Percentiles rank a stretch among this genome's conserved stretches.
These are phyloP conservation scores for Saccharomycopsis sp. DNA, from an alignment of 805 yeast genomes.

Conservation along the genomic window DNA sequence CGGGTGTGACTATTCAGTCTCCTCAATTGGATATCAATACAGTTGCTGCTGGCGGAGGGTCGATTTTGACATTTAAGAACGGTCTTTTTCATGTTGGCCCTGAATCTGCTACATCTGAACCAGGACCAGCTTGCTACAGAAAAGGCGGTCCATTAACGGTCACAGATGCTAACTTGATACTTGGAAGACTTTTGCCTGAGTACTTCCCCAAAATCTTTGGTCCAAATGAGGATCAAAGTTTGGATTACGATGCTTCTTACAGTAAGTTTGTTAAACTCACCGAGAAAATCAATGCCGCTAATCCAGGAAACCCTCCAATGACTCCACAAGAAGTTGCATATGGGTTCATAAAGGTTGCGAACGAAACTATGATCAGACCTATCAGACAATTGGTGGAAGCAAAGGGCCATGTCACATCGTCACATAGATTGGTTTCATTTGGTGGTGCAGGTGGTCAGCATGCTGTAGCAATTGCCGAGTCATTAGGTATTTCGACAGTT, in stretches of 20 bases:
- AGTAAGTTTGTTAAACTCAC: slow-evolving; percentile 50
- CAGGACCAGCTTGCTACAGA: slow-evolving; percentile 84
- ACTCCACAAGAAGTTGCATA: slow-evolving; percentile 64
- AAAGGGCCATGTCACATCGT: slow-evolving; percentile 60
- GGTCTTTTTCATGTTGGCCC: slow-evolving; percentile 81
- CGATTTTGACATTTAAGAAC: slow-evolving; percentile 57
- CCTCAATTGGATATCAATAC: slow-evolving; percentile 80
- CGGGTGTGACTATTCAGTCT: slow-evolving; percentile 76
- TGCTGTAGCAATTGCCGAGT: slow-evolving; percentile 68
- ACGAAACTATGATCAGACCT: slow-evolving; percentile 88
- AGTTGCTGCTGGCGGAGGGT: slow-evolving; percentile 84
- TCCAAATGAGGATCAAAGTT: slow-evolving; percentile 63
- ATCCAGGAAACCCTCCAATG: slow-evolving; percentile 30
- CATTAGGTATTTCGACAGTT: slow-evolving; percentile 61
- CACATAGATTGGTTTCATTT: slow-evolving; percentile 72
- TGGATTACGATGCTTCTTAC: slow-evolving; percentile 50
- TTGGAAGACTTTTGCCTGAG: slow-evolving; percentile 68
- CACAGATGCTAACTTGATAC: slow-evolving; percentile 73
- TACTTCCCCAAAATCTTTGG: slow-evolving; percentile 80
- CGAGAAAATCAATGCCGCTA: slow-evolving; percentile 43
- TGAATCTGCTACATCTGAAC: slow-evolving; percentile 80
- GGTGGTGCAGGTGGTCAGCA: slow-evolving; percentile 97
- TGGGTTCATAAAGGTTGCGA: slow-evolving; percentile 79
- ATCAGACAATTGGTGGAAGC: slow-evolving; percentile 80
- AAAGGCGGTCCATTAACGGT: slow-evolving; percentile 81